Evolutionary conservation across 768 basidiomycete species (phyloP).

Genomic region (Rhodotorula graminis): DNA sequence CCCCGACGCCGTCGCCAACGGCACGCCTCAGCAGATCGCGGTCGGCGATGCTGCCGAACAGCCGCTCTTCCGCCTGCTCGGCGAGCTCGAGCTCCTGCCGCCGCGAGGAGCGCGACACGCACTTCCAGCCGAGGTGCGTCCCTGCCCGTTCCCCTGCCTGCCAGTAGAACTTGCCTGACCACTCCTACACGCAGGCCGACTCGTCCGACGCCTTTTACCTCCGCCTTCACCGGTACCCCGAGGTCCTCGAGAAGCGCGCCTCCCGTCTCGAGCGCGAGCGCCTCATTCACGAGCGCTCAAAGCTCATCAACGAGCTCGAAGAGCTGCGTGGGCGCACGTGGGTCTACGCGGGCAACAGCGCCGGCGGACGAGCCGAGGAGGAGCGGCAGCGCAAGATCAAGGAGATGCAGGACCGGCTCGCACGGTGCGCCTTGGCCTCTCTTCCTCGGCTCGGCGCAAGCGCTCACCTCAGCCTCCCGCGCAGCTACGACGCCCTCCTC

Average conservation of each 20-base stretch:
- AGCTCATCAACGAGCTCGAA: conserved; percentile 36
- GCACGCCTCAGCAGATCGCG: background rate
- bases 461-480: background rate
- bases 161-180: too few species aligned
- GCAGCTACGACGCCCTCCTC: conserved; percentile 35
- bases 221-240: conserved; percentile 36
- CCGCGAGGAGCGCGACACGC: conserved; percentile 14
- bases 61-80: conserved; percentile 21
- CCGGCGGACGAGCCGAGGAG: conserved; percentile 21
- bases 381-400: conserved; percentile 16
- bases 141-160: too few species aligned
- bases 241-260: conserved; percentile 35
- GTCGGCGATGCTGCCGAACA: background rate
- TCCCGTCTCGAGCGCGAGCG: conserved; percentile 35
- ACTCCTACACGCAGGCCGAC: conserved; percentile 11
- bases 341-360: conserved; percentile 19
- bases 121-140: conserved; percentile 9
- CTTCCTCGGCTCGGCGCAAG: background rate
- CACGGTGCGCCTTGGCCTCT: background rate
- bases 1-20: background rate
- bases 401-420: conserved; percentile 21
- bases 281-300: conserved; percentile 36
- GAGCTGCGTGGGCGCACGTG: conserved; percentile 21
- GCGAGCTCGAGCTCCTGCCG: conserved; percentile 16
- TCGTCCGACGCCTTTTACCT: conserved; percentile 33